These are phyloP conservation scores for Penicillium robsamsonii DNA, from an alignment of 495 filamentous ascomycete genomes.

Conservation along the genomic window DNA sequence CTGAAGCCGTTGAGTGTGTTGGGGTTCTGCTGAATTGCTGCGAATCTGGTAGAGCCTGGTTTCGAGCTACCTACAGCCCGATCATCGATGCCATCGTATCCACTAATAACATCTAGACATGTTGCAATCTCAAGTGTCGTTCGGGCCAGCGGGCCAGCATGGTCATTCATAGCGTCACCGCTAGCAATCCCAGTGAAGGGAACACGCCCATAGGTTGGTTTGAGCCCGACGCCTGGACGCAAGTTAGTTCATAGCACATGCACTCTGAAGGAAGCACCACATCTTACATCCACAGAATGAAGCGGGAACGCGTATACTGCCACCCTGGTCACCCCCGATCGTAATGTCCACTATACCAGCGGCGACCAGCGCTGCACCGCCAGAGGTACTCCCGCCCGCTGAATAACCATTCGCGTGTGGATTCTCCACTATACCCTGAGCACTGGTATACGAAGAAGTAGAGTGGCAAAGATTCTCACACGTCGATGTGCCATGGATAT, in stretches of 20 bases:
- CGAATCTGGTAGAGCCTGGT: conserved; percentile 42
- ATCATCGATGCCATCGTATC: conserved; percentile 58
- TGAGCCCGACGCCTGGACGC: conserved; percentile 40
- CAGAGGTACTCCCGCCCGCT: conserved; percentile 56
- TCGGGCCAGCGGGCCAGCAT: conserved; percentile 48
- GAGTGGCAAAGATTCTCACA: conserved; percentile 51
- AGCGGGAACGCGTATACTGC: conserved; percentile 56
- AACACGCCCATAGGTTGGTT: conserved; percentile 52
- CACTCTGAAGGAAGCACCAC: neutral
- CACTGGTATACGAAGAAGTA: conserved; percentile 43
- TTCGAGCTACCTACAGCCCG: conserved; percentile 44
- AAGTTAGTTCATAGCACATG: conserved; percentile 6
- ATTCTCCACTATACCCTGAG: conserved; percentile 52
- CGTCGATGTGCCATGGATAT: conserved; percentile 43
- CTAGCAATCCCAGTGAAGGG: conserved; percentile 50
- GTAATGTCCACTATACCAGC: conserved; percentile 51
- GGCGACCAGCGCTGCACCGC: conserved; percentile 54
- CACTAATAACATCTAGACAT: conserved; percentile 52
- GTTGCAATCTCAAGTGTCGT: conserved; percentile 50
- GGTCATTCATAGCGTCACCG: conserved; percentile 47
- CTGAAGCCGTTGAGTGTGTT: conserved; percentile 47
- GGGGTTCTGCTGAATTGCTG: conserved; percentile 24
- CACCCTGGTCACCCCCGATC: conserved; percentile 62
- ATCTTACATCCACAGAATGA: conserved; percentile 44
- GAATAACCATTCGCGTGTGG: conserved; percentile 49